Evolutionary conservation across 2,329 filamentous ascomycete species (phyloP).

Genomic region (Sarocladiaceae sp.): DNA sequence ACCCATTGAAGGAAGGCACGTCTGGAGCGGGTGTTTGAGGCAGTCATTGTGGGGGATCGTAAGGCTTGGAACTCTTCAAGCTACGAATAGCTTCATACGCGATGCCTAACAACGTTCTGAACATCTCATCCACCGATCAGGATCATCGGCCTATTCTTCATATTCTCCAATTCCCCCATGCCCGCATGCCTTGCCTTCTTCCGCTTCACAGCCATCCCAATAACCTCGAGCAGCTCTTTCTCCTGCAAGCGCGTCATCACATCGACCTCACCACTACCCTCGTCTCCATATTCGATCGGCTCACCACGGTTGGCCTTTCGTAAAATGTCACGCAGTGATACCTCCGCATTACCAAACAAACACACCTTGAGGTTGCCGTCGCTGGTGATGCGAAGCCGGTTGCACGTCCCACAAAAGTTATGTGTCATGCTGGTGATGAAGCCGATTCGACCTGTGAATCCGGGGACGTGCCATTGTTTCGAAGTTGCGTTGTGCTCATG

Average conservation of each 20-base stretch:
- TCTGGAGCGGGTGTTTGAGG: no score
- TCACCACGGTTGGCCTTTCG: slow-evolving; percentile 71
- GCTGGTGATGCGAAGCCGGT: slow-evolving; percentile 86
- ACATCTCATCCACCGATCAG: slow-evolving; percentile 99
- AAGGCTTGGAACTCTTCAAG: no score
- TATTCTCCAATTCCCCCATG: slow-evolving; percentile 85
- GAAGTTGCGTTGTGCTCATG: slow-evolving; percentile 89
- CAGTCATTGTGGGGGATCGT: no score
- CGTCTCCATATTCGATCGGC: slow-evolving; percentile 77
- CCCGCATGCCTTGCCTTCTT: slow-evolving; percentile 97
- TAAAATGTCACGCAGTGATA: slow-evolving; percentile 84
- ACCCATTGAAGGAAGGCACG: no score
- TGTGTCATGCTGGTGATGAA: slow-evolving; percentile 99
- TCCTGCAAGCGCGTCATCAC: slow-evolving; percentile 52
- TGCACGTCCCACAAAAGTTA: slow-evolving; percentile 96
- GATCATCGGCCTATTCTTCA: slow-evolving; percentile 99
- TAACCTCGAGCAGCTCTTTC: slow-evolving; percentile 73
- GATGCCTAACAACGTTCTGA: no score
- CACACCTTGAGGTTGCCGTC: slow-evolving; percentile 98
- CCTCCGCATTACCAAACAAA: slow-evolving; percentile 90
- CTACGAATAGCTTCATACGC: no score
- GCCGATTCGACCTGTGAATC: slow-evolving; percentile 82
- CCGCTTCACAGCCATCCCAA: slow-evolving; percentile 85
- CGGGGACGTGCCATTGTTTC: slow-evolving; percentile 91
- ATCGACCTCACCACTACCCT: slow-evolving; percentile 71